Percentiles rank a stretch among this genome's conserved stretches.
phyloP scores from a whole-genome alignment of 163 green algal species.

The Trebouxia gelatinosa region DNA sequence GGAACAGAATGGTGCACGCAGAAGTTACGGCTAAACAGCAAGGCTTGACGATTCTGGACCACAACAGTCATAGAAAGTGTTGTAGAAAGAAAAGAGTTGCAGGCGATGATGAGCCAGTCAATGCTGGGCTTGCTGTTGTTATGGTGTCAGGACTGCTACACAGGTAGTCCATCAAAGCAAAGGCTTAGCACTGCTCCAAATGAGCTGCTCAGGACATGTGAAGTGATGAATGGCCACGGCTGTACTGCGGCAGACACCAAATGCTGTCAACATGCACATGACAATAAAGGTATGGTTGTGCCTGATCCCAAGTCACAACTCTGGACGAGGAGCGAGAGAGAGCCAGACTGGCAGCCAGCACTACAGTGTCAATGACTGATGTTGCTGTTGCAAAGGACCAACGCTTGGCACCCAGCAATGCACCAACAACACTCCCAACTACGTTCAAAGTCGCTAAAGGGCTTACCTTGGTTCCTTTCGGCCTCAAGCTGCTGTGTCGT shows the following conservation, averaged over 20 bases:
- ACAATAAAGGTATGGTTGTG: neutral
- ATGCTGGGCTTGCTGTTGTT: no score
- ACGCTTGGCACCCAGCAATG: neutral
- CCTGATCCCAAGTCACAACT: neutral
- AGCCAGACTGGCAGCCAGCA: no score
- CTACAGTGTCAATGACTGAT: neutral
- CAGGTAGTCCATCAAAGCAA: no score
- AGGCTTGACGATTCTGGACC: no score
- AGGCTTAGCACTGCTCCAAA: no score
- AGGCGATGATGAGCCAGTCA: neutral
- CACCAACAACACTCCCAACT: neutral
- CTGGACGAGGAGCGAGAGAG: no score
- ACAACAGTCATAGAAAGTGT: neutral
- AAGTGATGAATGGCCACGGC: no score
- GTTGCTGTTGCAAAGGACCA: no score
- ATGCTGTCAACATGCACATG: no score
- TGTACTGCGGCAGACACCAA: no score
- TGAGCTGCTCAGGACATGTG: no score
- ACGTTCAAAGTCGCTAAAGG: neutral
- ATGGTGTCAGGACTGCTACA: no score
- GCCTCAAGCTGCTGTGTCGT: slow-evolving; percentile 26
- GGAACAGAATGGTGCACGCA: neutral
- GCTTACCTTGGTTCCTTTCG: slow-evolving; percentile 39
- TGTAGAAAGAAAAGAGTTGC: neutral
- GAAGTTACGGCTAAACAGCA: neutral